Evolutionary conservation across 2,329 filamentous ascomycete genomes (phyloP).

Genomic region (Fusarium pseudonygamai): DNA sequence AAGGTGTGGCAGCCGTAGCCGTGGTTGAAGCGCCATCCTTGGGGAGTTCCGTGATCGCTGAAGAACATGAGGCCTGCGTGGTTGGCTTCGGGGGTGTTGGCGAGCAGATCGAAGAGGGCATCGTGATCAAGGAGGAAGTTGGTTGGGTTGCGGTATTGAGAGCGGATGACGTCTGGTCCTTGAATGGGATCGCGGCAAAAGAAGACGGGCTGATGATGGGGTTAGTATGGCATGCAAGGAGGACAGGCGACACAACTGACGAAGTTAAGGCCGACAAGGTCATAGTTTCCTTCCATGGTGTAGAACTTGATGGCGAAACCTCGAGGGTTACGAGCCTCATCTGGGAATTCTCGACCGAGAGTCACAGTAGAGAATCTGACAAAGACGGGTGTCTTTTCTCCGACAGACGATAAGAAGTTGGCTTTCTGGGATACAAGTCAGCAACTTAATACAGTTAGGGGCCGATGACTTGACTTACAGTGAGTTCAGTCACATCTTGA

Average conservation of each 20-base stretch:
- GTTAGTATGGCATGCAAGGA: no score
- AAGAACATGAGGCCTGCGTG: constrained; percentile 8
- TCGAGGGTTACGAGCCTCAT: constrained; percentile 3
- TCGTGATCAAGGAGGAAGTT: constrained; percentile 11
- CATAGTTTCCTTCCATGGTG: background rate
- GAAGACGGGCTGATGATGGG: background rate
- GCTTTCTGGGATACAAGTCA: background rate
- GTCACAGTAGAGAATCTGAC: constrained; percentile 6
- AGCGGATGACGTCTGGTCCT: constrained; percentile 8
- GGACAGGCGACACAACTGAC: background rate
- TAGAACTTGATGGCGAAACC: constrained; percentile 5
- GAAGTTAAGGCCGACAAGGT: background rate
- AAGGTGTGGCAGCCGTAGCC: constrained; percentile 13
- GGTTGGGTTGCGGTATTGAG: background rate
- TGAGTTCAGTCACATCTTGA: constrained; percentile 1
- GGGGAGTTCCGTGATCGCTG: background rate
- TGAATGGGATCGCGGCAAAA: constrained; percentile 14
- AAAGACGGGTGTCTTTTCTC: constrained; percentile 3
- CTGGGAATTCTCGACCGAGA: background rate
- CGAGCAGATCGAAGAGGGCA: background rate
- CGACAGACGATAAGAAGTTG: background rate
- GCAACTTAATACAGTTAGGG: no score
- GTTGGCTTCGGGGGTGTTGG: background rate
- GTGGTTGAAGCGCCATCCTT: constrained; percentile 13
- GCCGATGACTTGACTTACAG: background rate